Evolutionary conservation across 2,329 filamentous ascomycete genomes (phyloP), one percentile per base, ranked within the genome.

Genomic region (Talaromyces sp.): DNA sequence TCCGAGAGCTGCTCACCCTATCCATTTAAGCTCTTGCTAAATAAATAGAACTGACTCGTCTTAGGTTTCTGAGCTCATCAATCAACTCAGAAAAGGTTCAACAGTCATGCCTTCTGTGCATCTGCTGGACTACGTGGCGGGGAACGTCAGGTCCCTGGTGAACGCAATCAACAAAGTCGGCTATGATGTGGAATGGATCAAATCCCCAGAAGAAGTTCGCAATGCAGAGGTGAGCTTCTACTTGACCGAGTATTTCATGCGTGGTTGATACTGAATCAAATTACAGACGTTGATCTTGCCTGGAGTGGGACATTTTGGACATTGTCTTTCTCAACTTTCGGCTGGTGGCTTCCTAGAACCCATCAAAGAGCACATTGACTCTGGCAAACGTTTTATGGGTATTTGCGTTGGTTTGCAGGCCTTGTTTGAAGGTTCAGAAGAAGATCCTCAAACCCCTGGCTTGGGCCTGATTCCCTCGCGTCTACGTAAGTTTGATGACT

Each of bases 151-250:
- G 70, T 97, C 93, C 69, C 86, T 99, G 73, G 94, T 93, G 76
- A 99, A 99, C 83, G 95, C 94, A 72, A 96, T 99, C 74, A 94
- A 99, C 79, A 96, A 95, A 79, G 86, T 94, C 66, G 95, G 95
- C 68, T 98, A 94, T 77, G 86, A 91, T 53, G 92, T 99, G 56
- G 91, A 95, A 82, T 98, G 94, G 95, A 85, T 99, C 70, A 90
- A 85, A 72, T 88, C 88, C 38, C 95, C 95, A 4, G 88, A 91
- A 71, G 93, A 98, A 78, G 88, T 99, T 63, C 82, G 88, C 68
- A 88, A 89, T 72, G 95, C 94, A 70, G 91, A 97, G 80, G 93
- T 96, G 83, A 72, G 82, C 74, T 70, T 36, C 40, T 58, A 58
- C 27, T 53, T 43, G 17, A 36, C n/a, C 3, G 13, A 7, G 2